Conservation (phyloP, 2,329 filamentous ascomycete genomes). For the Diplocarpon rosae region DNA sequence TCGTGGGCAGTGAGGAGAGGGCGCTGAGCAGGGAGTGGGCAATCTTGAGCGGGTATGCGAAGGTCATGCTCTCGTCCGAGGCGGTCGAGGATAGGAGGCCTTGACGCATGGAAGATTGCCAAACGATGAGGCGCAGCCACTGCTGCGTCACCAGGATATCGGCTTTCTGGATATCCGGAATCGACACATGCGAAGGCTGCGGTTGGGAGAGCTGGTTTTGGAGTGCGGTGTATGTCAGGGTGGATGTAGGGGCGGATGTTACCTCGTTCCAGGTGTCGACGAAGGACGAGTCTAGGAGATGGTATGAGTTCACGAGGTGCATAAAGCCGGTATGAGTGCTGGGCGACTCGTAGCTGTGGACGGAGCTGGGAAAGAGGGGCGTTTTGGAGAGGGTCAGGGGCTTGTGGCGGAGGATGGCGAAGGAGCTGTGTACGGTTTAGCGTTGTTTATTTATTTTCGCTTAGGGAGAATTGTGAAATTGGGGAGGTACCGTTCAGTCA, state of each 20-base stretch:
- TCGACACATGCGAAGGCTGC: conserved; percentile 17
- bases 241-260: conserved; percentile 31
- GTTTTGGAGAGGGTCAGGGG: conserved; percentile 51
- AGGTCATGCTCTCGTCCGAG: conserved; percentile 47
- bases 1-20: conserved; percentile 31
- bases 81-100: conserved; percentile 50
- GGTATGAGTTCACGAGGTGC: conserved; percentile 49
- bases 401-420: conserved; percentile 52
- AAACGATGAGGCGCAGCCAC: conserved; percentile 61
- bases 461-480: background rate
- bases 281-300: conserved; percentile 52
- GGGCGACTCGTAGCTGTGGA: conserved; percentile 39
- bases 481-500: conserved; percentile 42
- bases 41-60: conserved; percentile 51
- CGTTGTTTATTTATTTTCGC: background rate
- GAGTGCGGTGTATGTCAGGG: conserved; percentile 34
- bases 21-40: conserved; percentile 43
- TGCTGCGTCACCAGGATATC: conserved; percentile 60
- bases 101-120: conserved; percentile 59
- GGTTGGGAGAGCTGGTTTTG: conserved; percentile 40
- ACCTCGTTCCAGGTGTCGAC: conserved; percentile 54
- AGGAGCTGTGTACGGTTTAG: conserved; percentile 35
- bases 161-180: conserved; percentile 55
- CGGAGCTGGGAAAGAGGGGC: conserved; percentile 42
- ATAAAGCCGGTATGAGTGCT: conserved; percentile 47